A percentile compares a stretch with the other conserved stretches of the same genome.
phyloP scores from a whole-genome alignment of 345 rosid genomes.

The Pistacia atlantica region DNA sequence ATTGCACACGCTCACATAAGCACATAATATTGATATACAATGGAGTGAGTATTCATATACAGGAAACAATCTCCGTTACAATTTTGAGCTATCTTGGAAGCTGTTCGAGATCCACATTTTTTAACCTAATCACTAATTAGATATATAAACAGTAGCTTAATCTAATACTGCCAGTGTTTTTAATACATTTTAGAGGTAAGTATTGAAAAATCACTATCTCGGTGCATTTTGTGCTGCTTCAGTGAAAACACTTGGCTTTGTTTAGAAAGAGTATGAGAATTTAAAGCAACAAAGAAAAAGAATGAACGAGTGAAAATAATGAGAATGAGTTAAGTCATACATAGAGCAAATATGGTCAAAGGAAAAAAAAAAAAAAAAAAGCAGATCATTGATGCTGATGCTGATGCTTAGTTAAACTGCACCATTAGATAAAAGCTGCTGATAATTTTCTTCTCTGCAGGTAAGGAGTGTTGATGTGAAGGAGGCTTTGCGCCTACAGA shows the following conservation, averaged over 20 bases:
- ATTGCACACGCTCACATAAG: too few species aligned
- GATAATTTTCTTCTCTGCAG: slow-evolving; percentile 33
- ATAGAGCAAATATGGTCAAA: neutral
- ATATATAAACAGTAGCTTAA: too few species aligned
- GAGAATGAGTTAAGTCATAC: neutral
- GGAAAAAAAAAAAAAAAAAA: neutral
- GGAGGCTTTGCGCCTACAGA: slow-evolving; percentile 92
- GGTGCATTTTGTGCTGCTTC: neutral
- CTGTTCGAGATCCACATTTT: too few species aligned
- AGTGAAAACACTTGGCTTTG: neutral
- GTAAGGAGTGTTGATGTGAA: slow-evolving; percentile 94
- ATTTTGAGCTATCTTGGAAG: too few species aligned
- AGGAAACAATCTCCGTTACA: too few species aligned
- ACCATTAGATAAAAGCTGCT: neutral
- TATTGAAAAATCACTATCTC: neutral
- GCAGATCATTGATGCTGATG: neutral
- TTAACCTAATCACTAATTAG: too few species aligned
- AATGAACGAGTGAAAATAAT: neutral
- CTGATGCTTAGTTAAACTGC: neutral
- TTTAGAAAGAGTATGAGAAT: too few species aligned
- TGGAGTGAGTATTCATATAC: too few species aligned
- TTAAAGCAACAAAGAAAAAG: neutral
- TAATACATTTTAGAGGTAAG: too few species aligned
- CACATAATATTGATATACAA: too few species aligned
- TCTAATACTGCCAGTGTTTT: too few species aligned